Evolutionary conservation across 176 grass and related monocot species (phyloP).

Genomic region (Triticum timopheevii): DNA sequence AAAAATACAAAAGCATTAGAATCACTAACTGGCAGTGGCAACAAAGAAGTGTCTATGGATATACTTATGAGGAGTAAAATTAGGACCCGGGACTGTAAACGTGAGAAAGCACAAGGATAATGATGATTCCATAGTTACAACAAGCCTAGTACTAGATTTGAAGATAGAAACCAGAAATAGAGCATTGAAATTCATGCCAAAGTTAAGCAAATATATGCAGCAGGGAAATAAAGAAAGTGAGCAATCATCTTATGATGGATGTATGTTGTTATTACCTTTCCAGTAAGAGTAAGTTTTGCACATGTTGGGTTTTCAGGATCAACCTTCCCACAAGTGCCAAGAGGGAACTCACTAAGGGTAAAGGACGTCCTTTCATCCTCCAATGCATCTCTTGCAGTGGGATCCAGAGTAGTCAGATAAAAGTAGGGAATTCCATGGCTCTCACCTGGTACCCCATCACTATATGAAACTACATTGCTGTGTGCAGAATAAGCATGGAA

Average conservation of each 20-base stretch:
- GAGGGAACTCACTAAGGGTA: slow-evolving; percentile 86
- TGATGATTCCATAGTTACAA: background rate
- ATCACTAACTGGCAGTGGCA: background rate
- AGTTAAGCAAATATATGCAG: background rate
- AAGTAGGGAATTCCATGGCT: slow-evolving; percentile 74
- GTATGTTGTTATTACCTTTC: slow-evolving; percentile 54
- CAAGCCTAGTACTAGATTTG: background rate
- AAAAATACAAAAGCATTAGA: background rate
- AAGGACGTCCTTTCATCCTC: slow-evolving; percentile 78
- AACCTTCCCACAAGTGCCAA: slow-evolving; percentile 70
- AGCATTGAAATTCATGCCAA: background rate
- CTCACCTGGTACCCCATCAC: slow-evolving; percentile 64
- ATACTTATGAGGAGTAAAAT: too few species aligned
- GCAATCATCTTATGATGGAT: background rate
- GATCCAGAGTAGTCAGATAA: slow-evolving; percentile 88
- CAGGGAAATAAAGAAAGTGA: background rate
- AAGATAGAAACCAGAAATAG: background rate
- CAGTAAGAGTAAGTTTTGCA: slow-evolving; percentile 92
- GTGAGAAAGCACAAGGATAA: background rate
- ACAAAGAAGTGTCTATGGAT: background rate
- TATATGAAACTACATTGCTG: slow-evolving; percentile 97
- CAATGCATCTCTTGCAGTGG: slow-evolving; percentile 80
- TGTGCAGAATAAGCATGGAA: slow-evolving; percentile 5
- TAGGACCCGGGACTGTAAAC: background rate
- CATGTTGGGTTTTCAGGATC: slow-evolving; percentile 98